Base-by-base conservation (phyloP, 2,329 filamentous ascomycete species). In the Xylariaceae sp. region DNA sequence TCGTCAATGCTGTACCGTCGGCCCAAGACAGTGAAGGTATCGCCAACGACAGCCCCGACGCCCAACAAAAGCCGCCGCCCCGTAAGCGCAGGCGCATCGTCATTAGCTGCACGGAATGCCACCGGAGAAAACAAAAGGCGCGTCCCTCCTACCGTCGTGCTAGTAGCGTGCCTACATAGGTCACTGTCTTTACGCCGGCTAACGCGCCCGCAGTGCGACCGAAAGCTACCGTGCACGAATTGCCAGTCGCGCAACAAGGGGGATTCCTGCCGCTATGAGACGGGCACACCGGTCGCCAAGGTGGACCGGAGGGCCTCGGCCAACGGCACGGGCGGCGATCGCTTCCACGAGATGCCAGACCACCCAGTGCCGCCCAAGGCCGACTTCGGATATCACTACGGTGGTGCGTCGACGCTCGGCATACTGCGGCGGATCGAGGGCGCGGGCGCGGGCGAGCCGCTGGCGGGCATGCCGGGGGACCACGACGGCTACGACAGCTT, bases 81-180 rank as follows among this genome's bases (percentile, higher is more conserved):
- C 70, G 74, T 42, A 82, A 82, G 61, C 68, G 79, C 49, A 72
- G 76, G 53, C 70, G 79, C 30, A 67, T 78, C 32, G 76, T 82
- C 34, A 78, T 83, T 43, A 81, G 77, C 7, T 83, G 79, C 51
- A 78, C 73, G 9, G 79, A 83, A 55, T 83, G 79, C 50, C 79
- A 83, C 59, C 68, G 79, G 46, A 69, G 79, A 45, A 83, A 83
- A 55, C 77, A 81, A 55, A 79, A 79, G 68, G 74, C 74, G 34
- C 28, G 55, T 16, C 40, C n/a, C n/a, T n/a, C n/a, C n/a, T n/a
- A n/a, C n/a, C n/a, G n/a, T n/a, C n/a, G n/a, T n/a, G n/a, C n/a
- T n/a, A n/a, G n/a, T n/a, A n/a, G n/a, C n/a, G n/a, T n/a, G n/a
- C n/a, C n/a, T n/a, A n/a, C n/a, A n/a, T n/a, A n/a, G n/a, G n/a